Evolutionary conservation across 345 rosid genomes (phyloP), one percentile per base, ranked within the genome.

Genomic region (Raphanus sativus): DNA sequence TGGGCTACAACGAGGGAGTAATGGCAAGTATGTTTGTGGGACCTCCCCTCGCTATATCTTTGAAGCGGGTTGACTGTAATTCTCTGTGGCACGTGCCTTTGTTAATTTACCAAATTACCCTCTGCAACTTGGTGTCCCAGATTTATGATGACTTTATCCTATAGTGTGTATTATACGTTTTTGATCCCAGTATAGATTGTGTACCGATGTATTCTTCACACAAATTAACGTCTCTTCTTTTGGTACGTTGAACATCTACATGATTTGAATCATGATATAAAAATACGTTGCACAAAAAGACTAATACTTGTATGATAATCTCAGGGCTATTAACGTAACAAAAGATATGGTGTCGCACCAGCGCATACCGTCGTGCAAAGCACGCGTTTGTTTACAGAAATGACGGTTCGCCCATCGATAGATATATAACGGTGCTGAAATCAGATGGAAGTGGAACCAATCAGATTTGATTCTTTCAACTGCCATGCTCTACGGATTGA

Each of bases 401-500:
- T 36, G 65, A 67, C 82, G 36, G 21, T 62, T 52, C 36, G 28
- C 82, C 71, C 78, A 13, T 60, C 1, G 0, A 33, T n/a, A 5
- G 2, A 21, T 7, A 1, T 36, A 32, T 26, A 69, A 70, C 67
- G 81, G 81, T 79, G 77, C 58, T 58, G 70, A 68, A 67, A 61
- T 21, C 7, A 50, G 70, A 29, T 38, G 45, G 45, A 10, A 10
- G 45, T 6, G 30, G 50, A 62, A 73, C 25, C 50, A 28, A n/a
- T 33, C n/a, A 32, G 32, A 58, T 58, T 58, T 10, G 63, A 60
- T 60, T 60, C 64, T 33, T 34, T 59, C 17, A 62, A 73, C 77
- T 52, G 69, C 74, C 17, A 30, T 36, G 70, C 61, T 73, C 78
- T 70, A 68, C 1, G 69, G 2, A 21, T 8, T 68, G 70, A 52